phyloP scores from a whole-genome alignment of 441 rosid genomes.

The Hura crepitans region DNA sequence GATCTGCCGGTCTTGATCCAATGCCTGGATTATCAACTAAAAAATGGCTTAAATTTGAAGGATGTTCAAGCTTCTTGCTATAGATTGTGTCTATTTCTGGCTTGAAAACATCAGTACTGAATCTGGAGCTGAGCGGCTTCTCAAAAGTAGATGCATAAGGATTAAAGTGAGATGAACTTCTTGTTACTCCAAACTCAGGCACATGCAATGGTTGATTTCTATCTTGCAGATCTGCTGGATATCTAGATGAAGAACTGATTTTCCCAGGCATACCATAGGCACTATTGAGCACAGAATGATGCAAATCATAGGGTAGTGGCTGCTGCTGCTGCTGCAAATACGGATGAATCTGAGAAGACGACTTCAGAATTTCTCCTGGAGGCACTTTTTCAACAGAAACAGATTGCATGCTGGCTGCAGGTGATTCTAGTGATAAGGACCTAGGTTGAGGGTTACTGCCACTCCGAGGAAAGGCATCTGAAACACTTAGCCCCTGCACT shows the following conservation, averaged over 20 bases:
- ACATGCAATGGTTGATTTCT: conserved; percentile 24
- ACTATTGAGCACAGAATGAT: conserved; percentile 21
- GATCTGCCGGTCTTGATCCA: conserved; percentile 39
- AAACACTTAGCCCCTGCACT: conserved; percentile 14
- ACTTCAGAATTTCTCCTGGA: conserved; percentile 27
- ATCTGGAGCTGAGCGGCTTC: conserved; percentile 42
- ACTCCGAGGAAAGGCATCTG: conserved; percentile 29
- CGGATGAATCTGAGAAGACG: conserved; percentile 40
- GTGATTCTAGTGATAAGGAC: conserved; percentile 21
- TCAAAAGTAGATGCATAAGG: conserved; percentile 47
- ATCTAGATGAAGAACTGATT: conserved; percentile 29
- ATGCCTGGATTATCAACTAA: conserved; percentile 34
- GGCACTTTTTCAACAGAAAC: conserved; percentile 32
- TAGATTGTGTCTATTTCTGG: conserved; percentile 30
- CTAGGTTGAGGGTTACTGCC: conserved; percentile 23
- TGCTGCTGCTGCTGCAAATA: conserved; percentile 35
- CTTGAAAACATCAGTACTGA: conserved; percentile 34
- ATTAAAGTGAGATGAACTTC: conserved; percentile 35
- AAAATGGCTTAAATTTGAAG: conserved; percentile 30
- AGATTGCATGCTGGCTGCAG: conserved; percentile 27
- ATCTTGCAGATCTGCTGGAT: conserved; percentile 31
- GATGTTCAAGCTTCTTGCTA: conserved; percentile 21
- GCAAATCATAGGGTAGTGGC: conserved; percentile 24
- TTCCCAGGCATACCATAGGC: conserved; percentile 25
- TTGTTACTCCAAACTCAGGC: conserved; percentile 35